Conservation (phyloP, 1,284 basidiomycete genomes). For the Moesziomyces aphidis region DNA sequence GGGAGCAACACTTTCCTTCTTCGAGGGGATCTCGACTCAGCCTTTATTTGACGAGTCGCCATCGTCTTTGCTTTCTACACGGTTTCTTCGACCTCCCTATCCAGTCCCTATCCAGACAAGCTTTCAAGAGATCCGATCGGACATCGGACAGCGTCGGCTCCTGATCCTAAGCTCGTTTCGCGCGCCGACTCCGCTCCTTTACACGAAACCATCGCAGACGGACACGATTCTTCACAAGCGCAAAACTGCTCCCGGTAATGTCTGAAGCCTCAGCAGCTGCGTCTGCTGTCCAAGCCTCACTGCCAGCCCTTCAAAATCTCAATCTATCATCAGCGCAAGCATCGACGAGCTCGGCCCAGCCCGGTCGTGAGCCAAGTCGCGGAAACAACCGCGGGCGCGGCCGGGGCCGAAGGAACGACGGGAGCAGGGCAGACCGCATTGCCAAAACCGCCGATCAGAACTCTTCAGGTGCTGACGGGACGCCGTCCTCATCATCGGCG, state of each 20-base stretch:
- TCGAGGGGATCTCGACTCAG: not conserved
- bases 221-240: not conserved
- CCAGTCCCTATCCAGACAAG: not conserved
- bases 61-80: not conserved
- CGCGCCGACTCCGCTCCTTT: not conserved
- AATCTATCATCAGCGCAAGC: conserved; percentile 7
- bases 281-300: conserved; percentile 7
- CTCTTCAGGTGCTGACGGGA: not conserved
- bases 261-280: conserved; percentile 17
- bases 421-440: not conserved
- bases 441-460: not conserved
- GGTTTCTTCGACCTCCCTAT: no score
- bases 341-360: conserved; percentile 12
- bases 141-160: not conserved
- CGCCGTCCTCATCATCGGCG: not conserved
- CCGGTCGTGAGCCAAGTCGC: conserved; percentile 16
- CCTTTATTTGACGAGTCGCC: not conserved
- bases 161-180: not conserved
- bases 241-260: not conserved
- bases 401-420: conserved; percentile 19
- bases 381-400: conserved; percentile 17
- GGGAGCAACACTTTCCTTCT: not conserved
- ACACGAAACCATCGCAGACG: not conserved
- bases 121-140: not conserved
- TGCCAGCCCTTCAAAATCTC: conserved; percentile 20